Percentiles rank a stretch among this genome's conserved stretches.
Conservation (phyloP, 116 monocot genomes). For the Thalassia testudinum region DNA sequence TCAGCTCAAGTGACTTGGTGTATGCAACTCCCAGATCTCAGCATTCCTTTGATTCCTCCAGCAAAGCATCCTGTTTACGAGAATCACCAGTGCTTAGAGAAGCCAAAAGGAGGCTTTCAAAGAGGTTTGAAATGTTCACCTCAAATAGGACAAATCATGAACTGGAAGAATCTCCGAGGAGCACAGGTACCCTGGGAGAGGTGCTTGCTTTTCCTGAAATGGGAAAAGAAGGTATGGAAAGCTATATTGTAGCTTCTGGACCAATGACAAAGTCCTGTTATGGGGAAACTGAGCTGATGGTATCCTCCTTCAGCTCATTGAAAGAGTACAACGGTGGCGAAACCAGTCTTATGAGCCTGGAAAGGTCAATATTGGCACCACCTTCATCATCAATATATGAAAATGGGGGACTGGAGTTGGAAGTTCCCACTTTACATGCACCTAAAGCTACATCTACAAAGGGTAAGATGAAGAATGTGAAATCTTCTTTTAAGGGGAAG, state of each 20-base stretch:
- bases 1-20: conserved; percentile 44
- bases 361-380: conserved; percentile 67
- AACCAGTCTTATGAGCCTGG: conserved; percentile 18
- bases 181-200: conserved; percentile 82
- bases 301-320: conserved; percentile 12
- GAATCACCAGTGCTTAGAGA: conserved; percentile 85
- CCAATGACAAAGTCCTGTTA: conserved; percentile 22
- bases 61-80: conserved; percentile 41
- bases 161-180: conserved; percentile 21
- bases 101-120: conserved; percentile 84
- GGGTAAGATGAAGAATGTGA: conserved; percentile 23
- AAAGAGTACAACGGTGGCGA: conserved; percentile 5
- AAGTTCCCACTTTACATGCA: conserved; percentile 10
- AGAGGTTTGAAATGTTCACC: conserved; percentile 65
- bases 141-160: conserved; percentile 34
- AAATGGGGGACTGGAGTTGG: conserved; percentile 16
- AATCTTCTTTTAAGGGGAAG: conserved; percentile 37
- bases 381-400: conserved; percentile 36
- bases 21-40: conserved; percentile 33
- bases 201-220: conserved; percentile 65
- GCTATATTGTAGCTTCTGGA: no score
- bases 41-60: conserved; percentile 60
- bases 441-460: conserved; percentile 6
- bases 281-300: conserved; percentile 21
- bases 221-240: conserved; percentile 30